phyloP scores from a whole-genome alignment of 768 basidiomycete genomes.

The Pisolithus microcarpus region DNA sequence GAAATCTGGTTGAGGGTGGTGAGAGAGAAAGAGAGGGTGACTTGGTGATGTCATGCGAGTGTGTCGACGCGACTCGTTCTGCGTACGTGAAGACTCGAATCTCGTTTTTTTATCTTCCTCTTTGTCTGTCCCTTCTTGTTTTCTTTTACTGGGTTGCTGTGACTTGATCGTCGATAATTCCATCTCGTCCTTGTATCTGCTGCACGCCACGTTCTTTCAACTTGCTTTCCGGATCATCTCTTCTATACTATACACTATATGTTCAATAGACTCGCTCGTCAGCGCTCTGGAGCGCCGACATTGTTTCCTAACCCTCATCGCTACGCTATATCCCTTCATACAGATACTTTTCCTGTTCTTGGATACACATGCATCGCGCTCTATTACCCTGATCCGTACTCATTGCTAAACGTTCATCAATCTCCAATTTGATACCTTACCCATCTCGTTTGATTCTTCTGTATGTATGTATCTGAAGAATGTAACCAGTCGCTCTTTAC shows the following conservation, averaged over 20 bases:
- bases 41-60: background rate
- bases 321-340: too few species aligned
- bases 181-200: background rate
- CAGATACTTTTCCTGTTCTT: too few species aligned
- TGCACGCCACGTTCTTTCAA: background rate
- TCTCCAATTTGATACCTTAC: background rate
- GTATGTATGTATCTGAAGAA: background rate
- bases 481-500: too few species aligned
- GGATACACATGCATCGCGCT: too few species aligned
- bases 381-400: too few species aligned
- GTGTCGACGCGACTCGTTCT: background rate
- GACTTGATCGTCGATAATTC: background rate
- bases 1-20: conserved; percentile 70
- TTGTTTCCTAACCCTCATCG: too few species aligned
- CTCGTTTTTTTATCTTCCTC: background rate
- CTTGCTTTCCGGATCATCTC: background rate
- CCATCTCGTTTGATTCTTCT: background rate
- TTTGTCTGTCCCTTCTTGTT: background rate
- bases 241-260: background rate
- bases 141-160: background rate
- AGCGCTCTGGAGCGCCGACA: background rate
- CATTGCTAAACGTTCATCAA: background rate
- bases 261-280: background rate
- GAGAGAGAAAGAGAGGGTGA: conserved; percentile 53
- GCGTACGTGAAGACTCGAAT: conserved; percentile 2